Conservation (phyloP, 306 rosid species). For the Prunus salicina region DNA sequence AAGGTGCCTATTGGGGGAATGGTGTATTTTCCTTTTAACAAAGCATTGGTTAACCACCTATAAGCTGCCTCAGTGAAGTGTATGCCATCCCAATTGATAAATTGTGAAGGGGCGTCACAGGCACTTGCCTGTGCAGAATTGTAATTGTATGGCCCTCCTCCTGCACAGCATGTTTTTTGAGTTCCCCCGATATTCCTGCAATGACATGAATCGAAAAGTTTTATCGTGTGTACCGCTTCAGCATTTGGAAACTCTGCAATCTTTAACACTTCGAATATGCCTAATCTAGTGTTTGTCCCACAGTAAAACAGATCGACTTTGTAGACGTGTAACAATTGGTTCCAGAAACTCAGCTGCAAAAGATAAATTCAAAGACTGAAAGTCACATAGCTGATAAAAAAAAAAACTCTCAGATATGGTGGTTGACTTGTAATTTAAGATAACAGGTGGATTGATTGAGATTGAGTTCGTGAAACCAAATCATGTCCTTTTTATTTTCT, state of each 20-base stretch:
- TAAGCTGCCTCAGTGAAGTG: conserved; percentile 5
- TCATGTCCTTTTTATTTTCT: too few species aligned
- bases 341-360: conserved; percentile 41
- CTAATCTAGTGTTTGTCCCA: too few species aligned
- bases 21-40: neutral
- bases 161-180: neutral
- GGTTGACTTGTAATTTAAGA: neutral
- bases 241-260: neutral
- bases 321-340: neutral
- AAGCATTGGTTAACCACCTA: neutral
- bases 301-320: neutral
- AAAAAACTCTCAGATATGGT: neutral
- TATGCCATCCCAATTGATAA: conserved; percentile 10
- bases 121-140: neutral
- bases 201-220: neutral
- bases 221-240: neutral
- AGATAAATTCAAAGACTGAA: neutral
- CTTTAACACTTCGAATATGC: too few species aligned
- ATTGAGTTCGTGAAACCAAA: too few species aligned
- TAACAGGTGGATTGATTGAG: neutral
- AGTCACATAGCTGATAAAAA: neutral
- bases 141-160: conserved; percentile 16
- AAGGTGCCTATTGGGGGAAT: neutral
- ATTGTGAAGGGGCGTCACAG: conserved; percentile 1
- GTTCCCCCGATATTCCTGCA: conserved; percentile 1